A percentile compares a stretch with the other conserved stretches of the same genome.
Conservation (phyloP, 768 basidiomycete species). For the Amanita thiersii region DNA sequence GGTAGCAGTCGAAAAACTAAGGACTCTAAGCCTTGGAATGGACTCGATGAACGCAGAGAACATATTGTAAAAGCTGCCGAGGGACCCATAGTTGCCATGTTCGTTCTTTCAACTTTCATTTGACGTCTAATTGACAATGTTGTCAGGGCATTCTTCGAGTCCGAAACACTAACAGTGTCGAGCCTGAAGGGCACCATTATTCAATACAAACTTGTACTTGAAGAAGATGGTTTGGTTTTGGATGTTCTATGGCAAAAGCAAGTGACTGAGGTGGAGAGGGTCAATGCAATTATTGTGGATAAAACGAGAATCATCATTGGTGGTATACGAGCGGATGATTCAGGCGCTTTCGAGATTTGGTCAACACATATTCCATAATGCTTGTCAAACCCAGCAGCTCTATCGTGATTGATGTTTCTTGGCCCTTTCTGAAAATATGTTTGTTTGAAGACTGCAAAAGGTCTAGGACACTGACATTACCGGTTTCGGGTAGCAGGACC, state of each 20-base stretch:
- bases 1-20: conserved; percentile 27
- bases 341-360: conserved; percentile 63
- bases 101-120: conserved; percentile 16
- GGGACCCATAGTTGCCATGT: conserved; percentile 72
- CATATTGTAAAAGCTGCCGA: conserved; percentile 47
- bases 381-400: no score
- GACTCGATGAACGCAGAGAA: conserved; percentile 42
- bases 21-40: conserved; percentile 68
- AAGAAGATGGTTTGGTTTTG: conserved; percentile 29
- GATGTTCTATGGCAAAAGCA: conserved; percentile 39
- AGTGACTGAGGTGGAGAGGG: conserved; percentile 42
- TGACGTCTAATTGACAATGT: conserved; percentile 3
- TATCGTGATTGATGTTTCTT: no score
- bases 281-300: conserved; percentile 51
- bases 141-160: conserved; percentile 40
- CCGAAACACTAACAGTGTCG: conserved; percentile 41
- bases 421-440: no score
- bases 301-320: conserved; percentile 47
- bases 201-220: conserved; percentile 28
- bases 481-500: no score
- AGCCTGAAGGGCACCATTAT: conserved; percentile 55
- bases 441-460: no score
- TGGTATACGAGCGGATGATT: conserved; percentile 49
- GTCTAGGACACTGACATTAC: no score
- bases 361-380: conserved; percentile 17